phyloP scores from a whole-genome alignment of 2,329 filamentous ascomycete genomes.

The Nigrospora oryzae region DNA sequence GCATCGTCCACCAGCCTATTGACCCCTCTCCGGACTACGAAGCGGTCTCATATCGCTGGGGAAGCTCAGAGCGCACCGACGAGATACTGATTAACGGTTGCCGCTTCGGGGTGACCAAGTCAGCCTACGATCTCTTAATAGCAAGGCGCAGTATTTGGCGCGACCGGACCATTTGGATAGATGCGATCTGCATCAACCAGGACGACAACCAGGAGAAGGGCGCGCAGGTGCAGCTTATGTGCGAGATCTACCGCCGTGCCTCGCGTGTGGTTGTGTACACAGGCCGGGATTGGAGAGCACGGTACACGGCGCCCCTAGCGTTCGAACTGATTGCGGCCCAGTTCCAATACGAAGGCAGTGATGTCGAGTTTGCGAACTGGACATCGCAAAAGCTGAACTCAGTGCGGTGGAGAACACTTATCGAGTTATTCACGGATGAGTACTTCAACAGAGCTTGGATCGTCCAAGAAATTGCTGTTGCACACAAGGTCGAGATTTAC shows the following conservation, averaged over 20 bases:
- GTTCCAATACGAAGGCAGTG: not conserved
- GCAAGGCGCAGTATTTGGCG: slow-evolving; percentile 5
- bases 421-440: slow-evolving; percentile 4
- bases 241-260: slow-evolving; percentile 6
- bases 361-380: not conserved
- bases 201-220: slow-evolving; percentile 6
- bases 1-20: slow-evolving; percentile 3
- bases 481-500: slow-evolving; percentile 4
- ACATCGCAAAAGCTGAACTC: not conserved
- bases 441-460: slow-evolving; percentile 8
- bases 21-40: slow-evolving; percentile 6
- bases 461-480: slow-evolving; percentile 7
- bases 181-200: slow-evolving; percentile 9
- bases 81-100: slow-evolving; percentile 6
- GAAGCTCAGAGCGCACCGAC: slow-evolving; percentile 4
- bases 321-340: not conserved
- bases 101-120: slow-evolving; percentile 6
- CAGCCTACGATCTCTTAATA: slow-evolving; percentile 7
- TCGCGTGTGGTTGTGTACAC: slow-evolving; percentile 6
- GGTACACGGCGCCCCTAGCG: slow-evolving; percentile 2
- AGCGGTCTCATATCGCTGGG: slow-evolving; percentile 9
- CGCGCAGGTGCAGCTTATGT: slow-evolving; percentile 7
- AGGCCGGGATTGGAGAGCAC: slow-evolving; percentile 3
- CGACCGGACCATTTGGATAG: slow-evolving; percentile 8
- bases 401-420: slow-evolving; percentile 3